These are phyloP conservation scores for Cyanidiococcus yangmingshanensis DNA, from an alignment of 23 red algal genomes.

Conservation along the genomic window DNA sequence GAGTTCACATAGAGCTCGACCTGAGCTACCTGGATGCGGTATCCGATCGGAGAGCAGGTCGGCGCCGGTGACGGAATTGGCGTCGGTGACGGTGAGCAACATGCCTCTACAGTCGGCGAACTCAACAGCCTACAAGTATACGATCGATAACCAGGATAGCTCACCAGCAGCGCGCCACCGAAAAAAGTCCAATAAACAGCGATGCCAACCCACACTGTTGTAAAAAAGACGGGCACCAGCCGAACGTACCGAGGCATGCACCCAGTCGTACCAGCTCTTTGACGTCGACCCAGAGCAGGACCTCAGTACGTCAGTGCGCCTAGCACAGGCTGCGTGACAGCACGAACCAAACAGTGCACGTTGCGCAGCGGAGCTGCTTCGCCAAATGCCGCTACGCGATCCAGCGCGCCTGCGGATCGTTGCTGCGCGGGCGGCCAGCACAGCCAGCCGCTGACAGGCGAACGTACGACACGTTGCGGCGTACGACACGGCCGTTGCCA, in stretches of 20 bases:
- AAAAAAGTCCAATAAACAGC: conserved; percentile 16
- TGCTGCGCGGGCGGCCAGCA: no score
- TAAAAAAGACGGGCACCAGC: not conserved
- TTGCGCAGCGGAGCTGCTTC: no score
- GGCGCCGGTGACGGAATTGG: not conserved
- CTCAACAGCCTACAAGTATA: not conserved
- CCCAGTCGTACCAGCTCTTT: no score
- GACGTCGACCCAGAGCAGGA: no score
- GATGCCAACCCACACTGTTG: not conserved
- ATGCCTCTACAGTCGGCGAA: not conserved
- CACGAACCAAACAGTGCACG: no score
- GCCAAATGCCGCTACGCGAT: no score
- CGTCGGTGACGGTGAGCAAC: not conserved
- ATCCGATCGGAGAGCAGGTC: not conserved
- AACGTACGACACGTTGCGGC: no score
- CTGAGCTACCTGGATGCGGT: not conserved
- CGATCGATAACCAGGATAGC: not conserved
- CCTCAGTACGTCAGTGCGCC: no score
- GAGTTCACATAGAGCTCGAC: not conserved
- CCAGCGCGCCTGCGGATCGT: no score
- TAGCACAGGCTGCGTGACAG: no score
- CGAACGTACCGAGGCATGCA: not conserved
- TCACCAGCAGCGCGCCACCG: not conserved
- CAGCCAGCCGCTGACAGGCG: no score
- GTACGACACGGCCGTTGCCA: no score